Percentiles rank a stretch among this genome's conserved stretches.
Evolutionary conservation across 306 rosid genomes (phyloP).

Genomic region (Cucumis sativus): Cucumber_9930_V3 NC_026655.2:23994001-23994500

Average conservation of each 20-base stretch:
- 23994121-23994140: neutral
- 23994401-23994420: neutral
- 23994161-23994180: neutral
- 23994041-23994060: conserved; percentile 82
- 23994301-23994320: neutral
- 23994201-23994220: neutral
- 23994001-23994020: conserved; percentile 57
- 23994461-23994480: neutral
- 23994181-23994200: neutral
- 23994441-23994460: neutral
- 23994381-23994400: neutral
- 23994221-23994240: neutral
- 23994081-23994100: neutral
- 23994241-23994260: neutral
- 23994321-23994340: neutral
- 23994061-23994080: conserved; percentile 10
- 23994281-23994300: neutral
- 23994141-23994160: neutral
- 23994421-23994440: neutral
- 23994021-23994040: conserved; percentile 47
- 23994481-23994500: neutral
- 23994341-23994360: neutral
- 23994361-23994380: neutral
- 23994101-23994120: neutral
- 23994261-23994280: neutral